These are phyloP conservation scores for Cucurbita pepo DNA, from an alignment of 306 rosid species.

Conservation along the genomic window DNA sequence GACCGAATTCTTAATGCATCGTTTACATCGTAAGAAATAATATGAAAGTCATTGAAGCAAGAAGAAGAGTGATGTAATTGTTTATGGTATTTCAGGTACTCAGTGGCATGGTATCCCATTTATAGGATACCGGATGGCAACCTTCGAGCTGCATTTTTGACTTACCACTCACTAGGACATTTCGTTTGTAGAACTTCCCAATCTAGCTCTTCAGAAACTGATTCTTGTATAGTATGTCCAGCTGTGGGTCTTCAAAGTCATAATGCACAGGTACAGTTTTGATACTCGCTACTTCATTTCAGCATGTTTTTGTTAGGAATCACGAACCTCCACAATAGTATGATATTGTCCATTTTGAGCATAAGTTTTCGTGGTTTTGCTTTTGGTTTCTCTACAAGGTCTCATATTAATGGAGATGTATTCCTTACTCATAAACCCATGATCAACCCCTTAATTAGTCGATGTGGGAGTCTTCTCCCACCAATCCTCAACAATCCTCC, in stretches of 20 bases:
- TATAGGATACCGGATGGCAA: conserved; percentile 77
- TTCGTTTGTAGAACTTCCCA: conserved; percentile 30
- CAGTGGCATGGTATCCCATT: conserved; percentile 94
- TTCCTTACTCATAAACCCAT: no score
- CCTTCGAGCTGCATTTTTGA: conserved; percentile 73
- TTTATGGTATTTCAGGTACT: conserved; percentile 47
- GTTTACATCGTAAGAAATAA: neutral
- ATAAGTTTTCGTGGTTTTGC: no score
- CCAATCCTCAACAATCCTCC: no score
- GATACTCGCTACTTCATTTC: neutral
- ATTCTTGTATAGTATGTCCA: conserved; percentile 44
- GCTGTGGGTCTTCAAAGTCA: conserved; percentile 81
- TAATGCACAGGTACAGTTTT: conserved; percentile 48
- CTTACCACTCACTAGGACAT: conserved; percentile 77
- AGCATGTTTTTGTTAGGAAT: neutral
- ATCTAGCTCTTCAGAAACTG: conserved; percentile 14
- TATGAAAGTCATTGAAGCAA: neutral
- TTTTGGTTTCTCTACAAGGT: no score
- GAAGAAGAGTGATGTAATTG: conserved; percentile 10
- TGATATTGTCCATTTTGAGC: no score
- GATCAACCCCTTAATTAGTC: no score
- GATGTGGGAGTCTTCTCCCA: no score
- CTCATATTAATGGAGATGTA: no score
- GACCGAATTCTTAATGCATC: neutral
- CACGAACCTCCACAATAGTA: no score